Conservation (phyloP, 2,329 filamentous ascomycete species). For the Claviceps sp. region DNA sequence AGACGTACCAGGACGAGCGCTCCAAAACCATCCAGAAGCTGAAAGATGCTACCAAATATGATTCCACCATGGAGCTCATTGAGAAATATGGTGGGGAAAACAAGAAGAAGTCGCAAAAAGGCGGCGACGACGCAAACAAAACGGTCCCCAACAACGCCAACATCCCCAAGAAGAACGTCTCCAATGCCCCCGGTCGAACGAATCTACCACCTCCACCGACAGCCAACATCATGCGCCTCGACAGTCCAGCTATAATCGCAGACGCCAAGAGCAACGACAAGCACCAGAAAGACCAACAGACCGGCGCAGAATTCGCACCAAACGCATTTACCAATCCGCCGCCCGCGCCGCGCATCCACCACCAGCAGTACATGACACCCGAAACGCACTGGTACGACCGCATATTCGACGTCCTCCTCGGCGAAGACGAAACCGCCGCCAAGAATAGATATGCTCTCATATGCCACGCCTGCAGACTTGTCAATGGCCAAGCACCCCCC, state of each 20-base stretch:
- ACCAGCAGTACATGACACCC: constrained; percentile 11
- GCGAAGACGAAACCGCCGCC: constrained; percentile 84
- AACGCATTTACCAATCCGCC: constrained; percentile 36
- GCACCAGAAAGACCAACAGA: neutral
- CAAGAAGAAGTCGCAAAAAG: constrained; percentile 14
- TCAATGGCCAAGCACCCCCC: constrained; percentile 91
- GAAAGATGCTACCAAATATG: constrained; percentile 90
- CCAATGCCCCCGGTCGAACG: constrained; percentile 21
- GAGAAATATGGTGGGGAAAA: constrained; percentile 80
- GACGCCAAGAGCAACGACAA: neutral
- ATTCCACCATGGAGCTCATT: constrained; percentile 81
- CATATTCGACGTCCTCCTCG: constrained; percentile 79
- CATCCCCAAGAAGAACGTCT: constrained; percentile 1
- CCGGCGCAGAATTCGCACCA: constrained; percentile 53
- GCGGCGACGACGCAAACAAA: constrained; percentile 3
- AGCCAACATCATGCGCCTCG: constrained; percentile 43
- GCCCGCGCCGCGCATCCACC: constrained; percentile 5
- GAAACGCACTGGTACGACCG: constrained; percentile 82
- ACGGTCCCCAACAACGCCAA: neutral
- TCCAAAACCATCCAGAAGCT: constrained; percentile 83
- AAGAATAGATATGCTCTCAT: constrained; percentile 86
- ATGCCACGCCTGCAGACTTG: constrained; percentile 67
- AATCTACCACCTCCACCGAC: constrained; percentile 45
- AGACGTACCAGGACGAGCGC: constrained; percentile 64
- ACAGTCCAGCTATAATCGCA: constrained; percentile 8